A percentile compares a stretch with the other conserved stretches of the same genome.
phyloP scores from a whole-genome alignment of 441 rosid species.

The Aleurites moluccanus region DNA sequence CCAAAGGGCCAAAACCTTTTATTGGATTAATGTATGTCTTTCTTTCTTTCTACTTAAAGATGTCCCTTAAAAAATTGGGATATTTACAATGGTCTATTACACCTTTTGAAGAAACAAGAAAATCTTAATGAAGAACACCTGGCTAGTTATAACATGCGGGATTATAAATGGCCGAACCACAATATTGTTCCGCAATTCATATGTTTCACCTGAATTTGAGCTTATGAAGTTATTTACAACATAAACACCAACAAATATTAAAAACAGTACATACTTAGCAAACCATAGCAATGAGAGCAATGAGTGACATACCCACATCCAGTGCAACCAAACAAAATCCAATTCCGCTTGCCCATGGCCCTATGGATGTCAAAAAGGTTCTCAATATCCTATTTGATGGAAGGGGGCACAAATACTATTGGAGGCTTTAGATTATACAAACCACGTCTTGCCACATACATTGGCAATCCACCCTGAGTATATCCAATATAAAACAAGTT shows the following conservation, averaged over 20 bases:
- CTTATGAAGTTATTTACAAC: constrained; percentile 21
- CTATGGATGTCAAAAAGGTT: constrained; percentile 69
- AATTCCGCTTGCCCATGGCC: constrained; percentile 77
- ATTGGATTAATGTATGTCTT: neutral
- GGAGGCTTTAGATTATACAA: constrained; percentile 92
- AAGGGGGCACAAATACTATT: constrained; percentile 76
- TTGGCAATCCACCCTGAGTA: constrained; percentile 79
- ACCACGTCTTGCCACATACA: constrained; percentile 90
- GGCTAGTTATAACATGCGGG: constrained; percentile 86
- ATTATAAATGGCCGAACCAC: constrained; percentile 86
- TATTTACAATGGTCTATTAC: neutral
- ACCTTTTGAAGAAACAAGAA: constrained; percentile 6
- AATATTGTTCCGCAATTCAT: constrained; percentile 77
- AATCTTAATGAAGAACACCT: constrained; percentile 43
- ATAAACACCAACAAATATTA: constrained; percentile 2
- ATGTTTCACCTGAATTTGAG: constrained; percentile 73
- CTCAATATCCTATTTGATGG: constrained; percentile 81
- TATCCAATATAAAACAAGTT: constrained; percentile 18
- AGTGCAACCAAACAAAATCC: constrained; percentile 67
- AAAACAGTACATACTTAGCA: constrained; percentile 7
- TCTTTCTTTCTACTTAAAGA: neutral
- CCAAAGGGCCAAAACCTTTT: neutral
- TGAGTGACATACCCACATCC: constrained; percentile 57
- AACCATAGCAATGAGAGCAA: neutral
- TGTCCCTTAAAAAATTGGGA: neutral